These are phyloP conservation scores for Alternaria sp. DNA, from an alignment of 2,329 filamentous ascomycete species.

Conservation along the genomic window DNA sequence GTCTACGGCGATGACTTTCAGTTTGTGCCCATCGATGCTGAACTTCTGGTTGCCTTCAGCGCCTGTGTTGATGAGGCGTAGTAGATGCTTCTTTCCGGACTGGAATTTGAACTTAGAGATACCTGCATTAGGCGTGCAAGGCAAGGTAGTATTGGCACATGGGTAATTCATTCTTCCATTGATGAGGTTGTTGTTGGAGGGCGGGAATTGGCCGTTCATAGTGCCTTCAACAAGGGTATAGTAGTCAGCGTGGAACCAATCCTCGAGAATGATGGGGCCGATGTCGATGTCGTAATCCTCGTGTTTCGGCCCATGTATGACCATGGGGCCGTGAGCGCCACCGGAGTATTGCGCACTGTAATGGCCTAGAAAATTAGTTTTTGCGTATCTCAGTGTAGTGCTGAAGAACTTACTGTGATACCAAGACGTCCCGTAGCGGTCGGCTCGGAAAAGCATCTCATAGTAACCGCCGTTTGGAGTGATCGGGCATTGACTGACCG, in stretches of 20 bases:
- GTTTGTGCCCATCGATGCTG: conserved; percentile 50
- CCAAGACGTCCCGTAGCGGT: conserved; percentile 37
- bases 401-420: conserved; percentile 30
- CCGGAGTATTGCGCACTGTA: conserved; percentile 49
- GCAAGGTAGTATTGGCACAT: conserved; percentile 32
- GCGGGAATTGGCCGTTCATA: conserved; percentile 32
- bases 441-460: conserved; percentile 35
- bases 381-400: conserved; percentile 21
- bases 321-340: conserved; percentile 47
- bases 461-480: conserved; percentile 33
- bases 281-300: conserved; percentile 50
- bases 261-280: conserved; percentile 49
- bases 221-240: conserved; percentile 38
- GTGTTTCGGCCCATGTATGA: conserved; percentile 47
- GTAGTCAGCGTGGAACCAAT: conserved; percentile 49
- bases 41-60: conserved; percentile 50
- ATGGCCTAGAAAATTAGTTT: conserved; percentile 30
- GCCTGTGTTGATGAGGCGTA: conserved; percentile 52
- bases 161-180: conserved; percentile 34
- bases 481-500: conserved; percentile 45
- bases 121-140: conserved; percentile 34
- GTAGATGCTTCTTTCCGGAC: conserved; percentile 50
- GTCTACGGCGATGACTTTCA: conserved; percentile 52
- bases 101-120: conserved; percentile 49
- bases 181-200: conserved; percentile 27